These are phyloP conservation scores for Pichia paraexigua DNA, from an alignment of 805 yeast genomes.

Conservation along the genomic window DNA sequence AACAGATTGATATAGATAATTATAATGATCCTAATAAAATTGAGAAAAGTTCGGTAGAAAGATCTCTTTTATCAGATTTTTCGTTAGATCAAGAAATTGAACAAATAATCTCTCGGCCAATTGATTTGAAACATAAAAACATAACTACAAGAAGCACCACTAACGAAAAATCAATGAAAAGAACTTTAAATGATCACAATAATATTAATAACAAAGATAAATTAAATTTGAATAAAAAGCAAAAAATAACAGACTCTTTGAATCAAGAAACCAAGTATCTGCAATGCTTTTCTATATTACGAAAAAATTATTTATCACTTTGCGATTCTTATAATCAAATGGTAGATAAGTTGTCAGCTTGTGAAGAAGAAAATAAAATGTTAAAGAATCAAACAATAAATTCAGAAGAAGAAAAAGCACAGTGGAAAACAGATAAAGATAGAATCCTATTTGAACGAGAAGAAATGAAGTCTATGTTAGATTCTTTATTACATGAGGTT, in stretches of 20 bases:
- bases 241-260: background rate
- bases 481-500: slow-evolving; percentile 17
- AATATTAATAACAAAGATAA: background rate
- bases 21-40: background rate
- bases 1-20: background rate
- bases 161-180: background rate
- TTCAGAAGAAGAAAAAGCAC: slow-evolving; percentile 14
- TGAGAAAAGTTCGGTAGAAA: background rate
- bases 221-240: background rate
- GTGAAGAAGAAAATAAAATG: slow-evolving; percentile 3
- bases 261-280: slow-evolving; percentile 13
- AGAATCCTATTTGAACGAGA: slow-evolving; percentile 18
- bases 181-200: background rate
- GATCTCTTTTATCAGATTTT: background rate
- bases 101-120: background rate
- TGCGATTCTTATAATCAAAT: slow-evolving; percentile 18
- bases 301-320: slow-evolving; percentile 18
- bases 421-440: slow-evolving; percentile 14
- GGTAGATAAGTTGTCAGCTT: slow-evolving; percentile 5
- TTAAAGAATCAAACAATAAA: slow-evolving; percentile 2
- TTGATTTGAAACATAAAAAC: background rate
- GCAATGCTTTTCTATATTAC: slow-evolving; percentile 19
- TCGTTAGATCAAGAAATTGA: slow-evolving; percentile 1
- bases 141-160: background rate
- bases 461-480: slow-evolving; percentile 21